Evolutionary conservation across 306 rosid species (phyloP), one percentile per base, ranked within the genome.

Genomic region (Sicyos edulis): DNA sequence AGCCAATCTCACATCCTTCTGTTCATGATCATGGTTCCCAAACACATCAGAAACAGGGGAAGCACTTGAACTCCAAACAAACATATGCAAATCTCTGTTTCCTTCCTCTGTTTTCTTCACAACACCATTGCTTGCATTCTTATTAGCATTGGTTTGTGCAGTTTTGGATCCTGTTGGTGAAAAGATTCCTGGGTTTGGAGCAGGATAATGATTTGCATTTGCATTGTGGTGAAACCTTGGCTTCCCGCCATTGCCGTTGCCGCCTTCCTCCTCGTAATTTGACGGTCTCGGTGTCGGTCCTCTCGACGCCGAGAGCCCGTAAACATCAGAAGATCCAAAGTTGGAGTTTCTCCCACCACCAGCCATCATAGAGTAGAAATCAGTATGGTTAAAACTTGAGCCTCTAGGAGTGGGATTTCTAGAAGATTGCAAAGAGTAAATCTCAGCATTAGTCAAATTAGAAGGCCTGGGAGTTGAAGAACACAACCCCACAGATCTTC

Each of bases 31-130:
- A 76, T 87, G 89, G 60, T 85, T 86, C 5, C 89, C 96, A 21
- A 86, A 92, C 10, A 92, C 96, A 72, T 92, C 96, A 0, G 96
- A 87, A 5, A 88, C 96, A 22, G 96, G 97, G 9, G 97, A 91
- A 29, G 96, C 92, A 59, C 92, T 88, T 4, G 97, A 88, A 78
- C 97, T 91, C 97, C 97, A 91, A 24, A 88, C 97, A 80, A 91
- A 87, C 97, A 91, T 88, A 74, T 87, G 97, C 47, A 91, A 88
- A 74, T 91, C 97, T 40, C 85, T 91, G 1, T 87, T 88, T 8
- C 82, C 88, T 54, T 70, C 92, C 29, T 26, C 29, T 26, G 29
- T 26, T 26, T 26, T 26, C 29, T 26, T 2, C 76, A 29, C 70
- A 34, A 77, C 88, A 10, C 93, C 98, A 78, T 81, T 87, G 59